Evolutionary conservation across 2,329 filamentous ascomycete species (phyloP), one percentile per base, ranked within the genome.

Genomic region (Helotiales sp.): DNA sequence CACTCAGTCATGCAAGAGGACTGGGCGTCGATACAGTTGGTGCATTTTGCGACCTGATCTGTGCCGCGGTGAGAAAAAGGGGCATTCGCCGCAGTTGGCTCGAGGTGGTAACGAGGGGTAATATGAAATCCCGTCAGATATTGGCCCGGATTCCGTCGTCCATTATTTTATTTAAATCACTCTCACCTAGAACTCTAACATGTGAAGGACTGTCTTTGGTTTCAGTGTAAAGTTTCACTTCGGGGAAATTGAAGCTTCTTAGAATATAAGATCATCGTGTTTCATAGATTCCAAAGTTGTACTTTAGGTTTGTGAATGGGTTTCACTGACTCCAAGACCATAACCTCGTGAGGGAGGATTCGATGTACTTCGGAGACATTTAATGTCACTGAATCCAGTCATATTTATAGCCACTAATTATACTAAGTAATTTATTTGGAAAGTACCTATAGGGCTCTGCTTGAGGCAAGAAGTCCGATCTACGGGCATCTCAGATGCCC

Each of bases 1-100:
- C 15, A 59, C 20, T 15, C 55, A 50, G 55, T 60, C 32, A 65
- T 65, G 63, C 63, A 32, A 43, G 20, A 52, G 20, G 20, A 11
- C 55, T 45, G 20, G 24, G 40, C 24, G 26, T 24, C 8, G 26
- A 61, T 49, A 34, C 7, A 45, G 30, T 50, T 61, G 43, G 55
- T 52, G 60, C 45, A 45, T 15, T 15, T 32, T n/a, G 17, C 61
- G 15, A 47, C 61, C 40, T 66, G 47, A 45, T 20, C 32, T 63
- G 20, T 30, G 28, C 50, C 45, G 61, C 55, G 61, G 65, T 61
- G 54, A 67, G 58, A 49, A 60, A 60, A 22, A n/a, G 55, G 47
- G n/a, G 32, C 30, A 34, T n/a, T 59, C 65, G 28, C 49, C 65
- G 61, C 45, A 20, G n/a, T 37, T 34, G 37, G n/a, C n/a, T 50